Evolutionary conservation across 345 rosid genomes (phyloP), one percentile per base, ranked within the genome.

Genomic region (Diplotaxis tenuifolia): DNA sequence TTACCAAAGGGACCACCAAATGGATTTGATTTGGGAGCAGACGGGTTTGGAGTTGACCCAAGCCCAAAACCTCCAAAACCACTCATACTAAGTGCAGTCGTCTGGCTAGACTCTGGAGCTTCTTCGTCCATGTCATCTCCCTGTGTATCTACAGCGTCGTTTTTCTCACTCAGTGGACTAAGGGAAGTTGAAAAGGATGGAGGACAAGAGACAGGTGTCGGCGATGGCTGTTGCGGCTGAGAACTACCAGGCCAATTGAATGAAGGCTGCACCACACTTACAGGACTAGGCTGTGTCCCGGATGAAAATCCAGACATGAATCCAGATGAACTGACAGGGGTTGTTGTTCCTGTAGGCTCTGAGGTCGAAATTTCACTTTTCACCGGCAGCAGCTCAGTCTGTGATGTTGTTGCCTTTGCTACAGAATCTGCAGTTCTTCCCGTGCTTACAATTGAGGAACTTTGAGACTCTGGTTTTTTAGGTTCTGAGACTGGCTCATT

Each of bases 81-180:
- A 68, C 86, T 95, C 79, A 92, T 80, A 78, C 82, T 84, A 81
- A 85, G 84, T 77, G 85, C 90, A 81, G 82, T 78, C 29, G 79
- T 65, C 47, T 70, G 83, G 80, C 72, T 78, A 23, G 86, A 65
- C 82, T 88, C 99, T 49, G 97, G 84, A 79, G 92, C 96, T 74
- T 83, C 98, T 88, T 95, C 99, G 73, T 95, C 99, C 99, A 95
- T 95, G 75, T 88, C 98, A 84, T 92, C 99, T 81, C 90, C 99
- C 75, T 83, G 91, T 9, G 83, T 58, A 62, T 73, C 86, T 19
- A 69, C 74, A 66, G 61, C 75, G 50, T 85, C 89, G 66, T 67
- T 79, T 68, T 82, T 87, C 64, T 75, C 85, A 73, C 57, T 67
- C 47, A 75, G 22, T 42, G 75, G 29, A 81, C 75, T 73, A 68